Percentiles rank a stretch among this genome's conserved stretches.
Conservation (phyloP, 2,329 filamentous ascomycete genomes). For the Cladobotryum protrusum region DNA sequence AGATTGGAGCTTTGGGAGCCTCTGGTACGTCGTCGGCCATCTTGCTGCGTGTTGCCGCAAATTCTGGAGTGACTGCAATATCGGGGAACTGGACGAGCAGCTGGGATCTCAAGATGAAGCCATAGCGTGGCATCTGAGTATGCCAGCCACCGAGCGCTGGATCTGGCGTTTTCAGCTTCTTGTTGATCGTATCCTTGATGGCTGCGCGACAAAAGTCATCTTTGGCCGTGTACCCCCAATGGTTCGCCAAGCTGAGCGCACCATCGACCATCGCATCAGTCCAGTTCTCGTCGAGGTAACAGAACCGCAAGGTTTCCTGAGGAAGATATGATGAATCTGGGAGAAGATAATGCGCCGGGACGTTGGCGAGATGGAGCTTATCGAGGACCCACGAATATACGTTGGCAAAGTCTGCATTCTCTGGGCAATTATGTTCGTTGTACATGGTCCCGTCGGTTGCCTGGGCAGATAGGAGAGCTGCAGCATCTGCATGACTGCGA, state of each 20-base stretch:
- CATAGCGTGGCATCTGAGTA: conserved; percentile 25
- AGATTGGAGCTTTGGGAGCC: not conserved
- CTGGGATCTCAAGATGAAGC: conserved; percentile 25
- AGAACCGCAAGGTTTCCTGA: conserved; percentile 30
- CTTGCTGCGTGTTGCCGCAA: no score
- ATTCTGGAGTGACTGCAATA: conserved; percentile 8
- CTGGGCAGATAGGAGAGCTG: not conserved
- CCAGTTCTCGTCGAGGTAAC: conserved; percentile 34
- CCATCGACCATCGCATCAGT: conserved; percentile 33
- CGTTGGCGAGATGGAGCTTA: conserved; percentile 24
- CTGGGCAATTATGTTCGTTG: conserved; percentile 21
- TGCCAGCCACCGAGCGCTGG: conserved; percentile 11
- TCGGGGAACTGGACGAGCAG: conserved; percentile 24
- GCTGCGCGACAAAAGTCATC: conserved; percentile 14
- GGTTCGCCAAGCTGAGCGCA: conserved; percentile 32
- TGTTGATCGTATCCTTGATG: conserved; percentile 22
- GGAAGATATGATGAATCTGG: conserved; percentile 26
- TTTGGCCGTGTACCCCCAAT: conserved; percentile 15
- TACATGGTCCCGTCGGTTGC: not conserved
- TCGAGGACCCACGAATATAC: conserved; percentile 32
- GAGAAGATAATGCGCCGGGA: conserved; percentile 35
- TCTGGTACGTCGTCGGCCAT: not conserved
- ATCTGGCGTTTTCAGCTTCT: conserved; percentile 6
- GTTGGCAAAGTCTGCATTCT: conserved; percentile 27
- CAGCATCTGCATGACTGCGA: not conserved